Evolutionary conservation across 805 yeast genomes (phyloP).

Genomic region (Ogataea angusta): DNA sequence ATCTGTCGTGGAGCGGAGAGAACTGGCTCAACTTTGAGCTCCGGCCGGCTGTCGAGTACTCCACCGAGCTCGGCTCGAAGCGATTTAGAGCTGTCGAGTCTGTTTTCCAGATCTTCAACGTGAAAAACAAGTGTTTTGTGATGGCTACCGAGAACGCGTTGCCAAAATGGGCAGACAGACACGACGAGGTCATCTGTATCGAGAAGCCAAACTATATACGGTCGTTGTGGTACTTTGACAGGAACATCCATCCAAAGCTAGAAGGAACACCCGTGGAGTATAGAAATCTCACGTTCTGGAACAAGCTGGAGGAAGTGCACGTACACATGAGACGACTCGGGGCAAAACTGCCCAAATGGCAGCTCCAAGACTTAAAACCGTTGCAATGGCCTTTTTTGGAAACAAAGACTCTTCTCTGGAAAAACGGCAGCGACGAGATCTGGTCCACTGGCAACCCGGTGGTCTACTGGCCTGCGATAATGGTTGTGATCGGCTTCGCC

Average conservation of each 20-base stretch:
- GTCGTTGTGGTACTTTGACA: slow-evolving; percentile 74
- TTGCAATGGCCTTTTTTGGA: slow-evolving; percentile 58
- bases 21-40: slow-evolving; percentile 69
- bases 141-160: slow-evolving; percentile 69
- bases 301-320: slow-evolving; percentile 55
- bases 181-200: slow-evolving; percentile 86
- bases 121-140: slow-evolving; percentile 64
- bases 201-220: slow-evolving; percentile 65
- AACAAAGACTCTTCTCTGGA: slow-evolving; percentile 61
- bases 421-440: slow-evolving; percentile 41
- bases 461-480: slow-evolving; percentile 47
- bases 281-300: slow-evolving; percentile 38
- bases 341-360: slow-evolving; percentile 44
- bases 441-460: slow-evolving; percentile 65
- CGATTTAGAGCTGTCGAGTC: slow-evolving; percentile 56
- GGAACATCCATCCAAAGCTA: slow-evolving; percentile 53
- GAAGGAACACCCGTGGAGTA: slow-evolving; percentile 34
- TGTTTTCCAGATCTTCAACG: slow-evolving; percentile 67
- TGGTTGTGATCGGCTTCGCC: slow-evolving; percentile 29
- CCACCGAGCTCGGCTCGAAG: slow-evolving; percentile 33
- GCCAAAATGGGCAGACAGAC: slow-evolving; percentile 80
- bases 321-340: slow-evolving; percentile 51
- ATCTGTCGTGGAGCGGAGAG: slow-evolving; percentile 59
- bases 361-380: slow-evolving; percentile 53
- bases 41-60: slow-evolving; percentile 42